Percentiles rank a stretch among this genome's conserved stretches.
Evolutionary conservation across 345 rosid species (phyloP).

Genomic region (Linum lewisii): DNA sequence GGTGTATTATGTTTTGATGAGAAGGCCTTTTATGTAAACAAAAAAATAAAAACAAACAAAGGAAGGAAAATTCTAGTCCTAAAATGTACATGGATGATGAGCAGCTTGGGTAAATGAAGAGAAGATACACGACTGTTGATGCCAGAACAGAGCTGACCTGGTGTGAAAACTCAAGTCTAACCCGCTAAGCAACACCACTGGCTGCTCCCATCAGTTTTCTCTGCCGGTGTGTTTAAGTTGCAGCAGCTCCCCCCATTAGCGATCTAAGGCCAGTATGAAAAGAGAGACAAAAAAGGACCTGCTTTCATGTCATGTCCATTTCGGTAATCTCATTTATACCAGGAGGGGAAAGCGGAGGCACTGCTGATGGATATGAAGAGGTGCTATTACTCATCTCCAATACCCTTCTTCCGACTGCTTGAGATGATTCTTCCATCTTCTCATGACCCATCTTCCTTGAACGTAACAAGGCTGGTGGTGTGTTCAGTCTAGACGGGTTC

Average conservation of each 20-base stretch:
- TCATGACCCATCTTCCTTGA: slow-evolving; percentile 42
- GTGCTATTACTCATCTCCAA: slow-evolving; percentile 26
- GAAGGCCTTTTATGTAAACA: not conserved
- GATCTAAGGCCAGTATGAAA: no score
- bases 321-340: slow-evolving; percentile 12
- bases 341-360: slow-evolving; percentile 68
- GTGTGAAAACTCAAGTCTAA: no score
- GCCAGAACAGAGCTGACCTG: no score
- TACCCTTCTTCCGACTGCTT: slow-evolving; percentile 37
- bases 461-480: slow-evolving; percentile 28
- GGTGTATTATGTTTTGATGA: not conserved
- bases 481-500: slow-evolving; percentile 27
- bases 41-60: no score
- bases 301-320: not conserved
- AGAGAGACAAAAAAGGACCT: not conserved
- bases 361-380: slow-evolving; percentile 23
- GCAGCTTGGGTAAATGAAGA: no score
- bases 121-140: no score
- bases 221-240: no score
- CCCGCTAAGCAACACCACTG: no score
- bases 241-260: no score
- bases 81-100: not conserved
- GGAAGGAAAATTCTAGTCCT: not conserved
- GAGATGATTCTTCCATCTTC: slow-evolving; percentile 20
- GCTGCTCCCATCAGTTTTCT: no score